Evolutionary conservation across 495 filamentous ascomycete species (phyloP), one percentile per base, ranked within the genome.

Genomic region (Talaromyces stipitatus): DNA sequence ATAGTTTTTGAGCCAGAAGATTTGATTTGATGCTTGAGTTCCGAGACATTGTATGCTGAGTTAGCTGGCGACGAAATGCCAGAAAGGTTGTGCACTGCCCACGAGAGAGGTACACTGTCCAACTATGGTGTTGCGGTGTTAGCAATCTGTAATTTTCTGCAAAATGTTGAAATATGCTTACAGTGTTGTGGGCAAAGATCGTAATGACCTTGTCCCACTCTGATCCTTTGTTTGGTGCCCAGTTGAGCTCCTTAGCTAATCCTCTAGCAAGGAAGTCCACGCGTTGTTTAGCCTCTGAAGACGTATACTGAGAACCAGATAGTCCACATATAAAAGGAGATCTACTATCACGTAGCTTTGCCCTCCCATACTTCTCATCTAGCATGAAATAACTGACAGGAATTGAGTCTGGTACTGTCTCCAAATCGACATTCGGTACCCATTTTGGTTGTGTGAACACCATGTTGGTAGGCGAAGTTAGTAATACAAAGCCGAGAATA

Each of bases 161-260:
- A n/a, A n/a, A n/a, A n/a, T n/a, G n/a, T n/a, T n/a, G n/a, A n/a
- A n/a, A n/a, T n/a, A n/a, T n/a, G 51, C 9, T 43, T 74, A 92
- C 90, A 23, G 90, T 90, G 62, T 96, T 96, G 56, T 91, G 61
- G 29, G 83, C 85, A 69, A 89, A 95, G 5, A 92, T 70, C 11
- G 79, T 85, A 43, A 91, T 62, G 20, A 91, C 84, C 71, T 94
- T 96, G 62, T 96, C 91, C 85, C 87, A 95, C 64, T 91, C 87
- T 1, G 82, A 82, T 22, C 89, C 90, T 59, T 80, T 61, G 60
- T 92, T 91, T 11, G 86, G 80, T 26, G 77, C 62, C 87, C 88
- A 95, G 47, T 82, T 84, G 61, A 94, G 71, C 59, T 89, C 83
- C 65, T 89, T 87, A 7, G 82, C 73, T 4, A 96, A 68, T 2